Evolutionary conservation across 1,284 basidiomycete genomes (phyloP).

Genomic region (Papiliotrema fonsecae): DNA sequence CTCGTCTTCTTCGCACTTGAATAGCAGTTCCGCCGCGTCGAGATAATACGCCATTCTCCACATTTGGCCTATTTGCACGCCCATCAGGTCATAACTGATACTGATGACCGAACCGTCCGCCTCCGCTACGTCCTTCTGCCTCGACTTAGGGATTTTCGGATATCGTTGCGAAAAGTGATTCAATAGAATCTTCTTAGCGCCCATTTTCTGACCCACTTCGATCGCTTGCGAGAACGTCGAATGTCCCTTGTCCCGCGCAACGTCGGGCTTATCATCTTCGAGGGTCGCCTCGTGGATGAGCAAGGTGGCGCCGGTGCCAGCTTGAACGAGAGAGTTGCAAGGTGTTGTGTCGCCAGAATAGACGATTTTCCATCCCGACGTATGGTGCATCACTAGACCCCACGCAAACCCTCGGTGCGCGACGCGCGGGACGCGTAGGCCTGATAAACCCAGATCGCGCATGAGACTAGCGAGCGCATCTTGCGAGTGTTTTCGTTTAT

Average conservation of each 20-base stretch:
- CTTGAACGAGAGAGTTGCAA: conserved; percentile 60
- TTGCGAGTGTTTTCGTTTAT: not conserved
- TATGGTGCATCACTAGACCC: conserved; percentile 64
- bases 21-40: conserved; percentile 64
- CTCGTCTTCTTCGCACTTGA: conserved; percentile 58
- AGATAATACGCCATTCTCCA: conserved; percentile 74
- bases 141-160: conserved; percentile 64
- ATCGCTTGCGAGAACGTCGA: conserved; percentile 87
- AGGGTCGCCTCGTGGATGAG: conserved; percentile 94
- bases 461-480: conserved; percentile 3
- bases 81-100: conserved; percentile 75
- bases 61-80: conserved; percentile 67
- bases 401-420: conserved; percentile 66
- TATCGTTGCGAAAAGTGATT: conserved; percentile 96
- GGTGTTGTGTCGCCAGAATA: conserved; percentile 87
- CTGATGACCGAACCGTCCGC: conserved; percentile 51
- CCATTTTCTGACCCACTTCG: conserved; percentile 72
- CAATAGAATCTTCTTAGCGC: conserved; percentile 72
- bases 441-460: conserved; percentile 24
- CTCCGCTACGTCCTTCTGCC: not conserved
- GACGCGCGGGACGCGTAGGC: conserved; percentile 63
- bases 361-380: conserved; percentile 72
- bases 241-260: conserved; percentile 75
- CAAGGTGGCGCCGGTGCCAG: conserved; percentile 66
- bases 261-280: conserved; percentile 65